Conservation (phyloP, 257 asterid genomes). For the Solanum chilense region DNA sequence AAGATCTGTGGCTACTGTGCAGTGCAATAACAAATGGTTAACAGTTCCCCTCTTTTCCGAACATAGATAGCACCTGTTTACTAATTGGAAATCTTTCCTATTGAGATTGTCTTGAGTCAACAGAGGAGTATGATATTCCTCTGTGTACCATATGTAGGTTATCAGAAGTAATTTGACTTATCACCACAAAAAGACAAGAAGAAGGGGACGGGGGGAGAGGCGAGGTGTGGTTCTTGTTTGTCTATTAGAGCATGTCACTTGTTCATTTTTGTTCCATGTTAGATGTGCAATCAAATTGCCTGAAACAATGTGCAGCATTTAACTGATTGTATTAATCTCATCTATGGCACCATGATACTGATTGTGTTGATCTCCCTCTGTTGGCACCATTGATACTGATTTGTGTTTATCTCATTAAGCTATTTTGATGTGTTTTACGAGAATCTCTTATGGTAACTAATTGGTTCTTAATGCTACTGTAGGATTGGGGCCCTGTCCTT, state of each 20-base stretch:
- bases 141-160: not conserved
- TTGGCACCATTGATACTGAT: not conserved
- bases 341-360: not conserved
- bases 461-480: conserved; percentile 8
- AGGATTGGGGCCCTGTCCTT: conserved; percentile 84
- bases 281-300: not conserved
- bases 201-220: not conserved
- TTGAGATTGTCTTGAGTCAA: not conserved
- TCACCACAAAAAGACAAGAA: not conserved
- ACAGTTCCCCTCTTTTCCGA: not conserved
- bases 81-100: not conserved
- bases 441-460: not conserved
- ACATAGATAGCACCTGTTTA: not conserved
- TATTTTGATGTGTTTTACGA: not conserved
- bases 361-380: not conserved
- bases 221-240: not conserved
- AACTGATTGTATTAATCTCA: not conserved
- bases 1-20: not conserved
- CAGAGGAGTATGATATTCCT: not conserved
- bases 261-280: not conserved
- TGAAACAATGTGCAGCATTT: not conserved
- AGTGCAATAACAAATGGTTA: not conserved
- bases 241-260: not conserved
- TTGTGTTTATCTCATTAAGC: not conserved
- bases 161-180: not conserved